These are phyloP conservation scores for Kuraishia floccosa DNA, from an alignment of 805 yeast species.

Conservation along the genomic window DNA sequence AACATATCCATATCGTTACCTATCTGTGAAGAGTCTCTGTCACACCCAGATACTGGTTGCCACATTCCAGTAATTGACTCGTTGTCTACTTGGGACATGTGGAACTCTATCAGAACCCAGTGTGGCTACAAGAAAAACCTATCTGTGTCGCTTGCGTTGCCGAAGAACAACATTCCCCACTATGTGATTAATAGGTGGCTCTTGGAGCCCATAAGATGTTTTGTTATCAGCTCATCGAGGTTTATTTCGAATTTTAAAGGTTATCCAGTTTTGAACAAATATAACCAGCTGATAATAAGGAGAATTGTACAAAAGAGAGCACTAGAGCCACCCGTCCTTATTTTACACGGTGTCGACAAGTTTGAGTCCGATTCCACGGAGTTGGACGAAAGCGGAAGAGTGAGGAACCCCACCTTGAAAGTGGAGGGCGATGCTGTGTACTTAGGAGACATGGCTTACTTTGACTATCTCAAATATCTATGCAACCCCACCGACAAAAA, in stretches of 20 bases:
- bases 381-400: constrained; percentile 7
- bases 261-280: constrained; percentile 54
- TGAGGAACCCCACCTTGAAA: constrained; percentile 2
- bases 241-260: constrained; percentile 49
- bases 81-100: constrained; percentile 62
- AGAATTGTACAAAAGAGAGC: constrained; percentile 29
- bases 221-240: constrained; percentile 41
- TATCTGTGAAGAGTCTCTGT: constrained; percentile 28
- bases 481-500: constrained; percentile 8
- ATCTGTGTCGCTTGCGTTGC: constrained; percentile 69
- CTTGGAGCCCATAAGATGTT: constrained; percentile 52
- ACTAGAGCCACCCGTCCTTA: constrained; percentile 25
- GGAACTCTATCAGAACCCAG: constrained; percentile 52
- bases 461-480: constrained; percentile 17
- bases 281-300: constrained; percentile 37
- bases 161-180: constrained; percentile 43
- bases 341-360: constrained; percentile 45
- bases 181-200: constrained; percentile 49
- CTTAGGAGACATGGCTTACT: constrained; percentile 15
- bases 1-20: constrained; percentile 36
- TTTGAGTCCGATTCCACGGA: constrained; percentile 5
- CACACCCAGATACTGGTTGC: constrained; percentile 12
- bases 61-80: constrained; percentile 22
- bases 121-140: constrained; percentile 43
- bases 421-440: constrained; percentile 10